A percentile compares a stretch with the other conserved stretches of the same genome.
phyloP scores from a whole-genome alignment of 2,329 filamentous ascomycete genomes.

The Blastomyces emzantsi region DNA sequence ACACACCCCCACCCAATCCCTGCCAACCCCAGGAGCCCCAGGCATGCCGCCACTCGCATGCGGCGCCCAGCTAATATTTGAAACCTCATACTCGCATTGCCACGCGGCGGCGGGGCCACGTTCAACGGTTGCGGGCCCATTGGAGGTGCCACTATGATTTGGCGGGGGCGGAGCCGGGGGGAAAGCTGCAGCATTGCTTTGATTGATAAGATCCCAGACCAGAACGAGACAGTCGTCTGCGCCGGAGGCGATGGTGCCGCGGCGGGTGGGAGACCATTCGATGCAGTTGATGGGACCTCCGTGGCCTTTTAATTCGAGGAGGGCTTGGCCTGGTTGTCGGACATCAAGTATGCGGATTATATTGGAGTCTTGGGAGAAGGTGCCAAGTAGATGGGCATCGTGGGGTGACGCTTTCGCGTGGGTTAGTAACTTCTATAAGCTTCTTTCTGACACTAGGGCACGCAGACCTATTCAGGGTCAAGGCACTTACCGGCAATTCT shows the following conservation, averaged over 20 bases:
- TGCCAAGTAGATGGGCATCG: conserved; percentile 91
- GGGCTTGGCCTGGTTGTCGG: conserved; percentile 86
- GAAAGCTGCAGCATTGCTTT: conserved; percentile 44
- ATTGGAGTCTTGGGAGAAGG: conserved; percentile 87
- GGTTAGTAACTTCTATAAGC: conserved; percentile 10
- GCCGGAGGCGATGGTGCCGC: conserved; percentile 83
- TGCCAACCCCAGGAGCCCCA: conserved; percentile 27
- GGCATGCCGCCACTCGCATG: conserved; percentile 30
- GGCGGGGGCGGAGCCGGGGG: conserved; percentile 25
- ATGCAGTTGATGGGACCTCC: conserved; percentile 79
- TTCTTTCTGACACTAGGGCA: background rate
- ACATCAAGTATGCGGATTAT: conserved; percentile 93
- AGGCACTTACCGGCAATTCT: conserved; percentile 34
- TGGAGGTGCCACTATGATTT: conserved; percentile 10
- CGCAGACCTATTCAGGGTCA: background rate
- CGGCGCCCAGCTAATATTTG: conserved; percentile 42
- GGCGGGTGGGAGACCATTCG: conserved; percentile 84
- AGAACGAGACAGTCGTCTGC: conserved; percentile 87
- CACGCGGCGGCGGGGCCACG: conserved; percentile 38
- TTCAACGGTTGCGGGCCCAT: conserved; percentile 28
- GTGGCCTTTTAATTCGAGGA: conserved; percentile 88
- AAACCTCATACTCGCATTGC: conserved; percentile 40
- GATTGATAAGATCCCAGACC: conserved; percentile 84
- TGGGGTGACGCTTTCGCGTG: conserved; percentile 65
- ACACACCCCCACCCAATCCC: conserved; percentile 39